A percentile compares a stretch with the other conserved stretches of the same genome.
Conservation (phyloP, 805 yeast genomes). For the Ogataea angusta region DNA sequence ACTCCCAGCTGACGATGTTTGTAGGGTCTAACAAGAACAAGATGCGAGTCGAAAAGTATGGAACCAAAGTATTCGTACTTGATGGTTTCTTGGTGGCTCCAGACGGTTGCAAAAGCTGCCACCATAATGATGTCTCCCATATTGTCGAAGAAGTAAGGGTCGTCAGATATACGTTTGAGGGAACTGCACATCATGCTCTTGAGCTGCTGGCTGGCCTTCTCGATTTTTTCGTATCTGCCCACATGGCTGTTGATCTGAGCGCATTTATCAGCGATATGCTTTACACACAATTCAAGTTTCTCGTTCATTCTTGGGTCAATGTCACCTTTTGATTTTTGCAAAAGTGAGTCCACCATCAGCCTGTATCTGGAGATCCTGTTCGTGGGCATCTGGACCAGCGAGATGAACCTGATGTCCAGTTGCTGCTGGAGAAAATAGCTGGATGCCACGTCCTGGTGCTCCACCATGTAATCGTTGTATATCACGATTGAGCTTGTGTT, state of each 20-base stretch:
- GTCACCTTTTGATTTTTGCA: constrained; percentile 29
- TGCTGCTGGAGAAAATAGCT: constrained; percentile 37
- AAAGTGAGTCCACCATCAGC: constrained; percentile 44
- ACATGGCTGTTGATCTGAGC: constrained; percentile 24
- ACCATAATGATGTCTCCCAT: constrained; percentile 44
- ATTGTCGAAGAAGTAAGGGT: constrained; percentile 39
- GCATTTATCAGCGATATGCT: constrained; percentile 20
- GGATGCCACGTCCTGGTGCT: constrained; percentile 18
- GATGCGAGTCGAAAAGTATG: constrained; percentile 49
- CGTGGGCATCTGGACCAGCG: constrained; percentile 54
- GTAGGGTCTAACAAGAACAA: constrained; percentile 36
- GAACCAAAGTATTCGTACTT: constrained; percentile 31
- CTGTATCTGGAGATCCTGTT: constrained; percentile 48
- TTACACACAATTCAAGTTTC: constrained; percentile 28
- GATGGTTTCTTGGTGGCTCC: constrained; percentile 32
- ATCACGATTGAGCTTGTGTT: constrained; percentile 21
- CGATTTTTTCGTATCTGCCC: constrained; percentile 18
- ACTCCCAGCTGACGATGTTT: constrained; percentile 32
- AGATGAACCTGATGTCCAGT: constrained; percentile 50
- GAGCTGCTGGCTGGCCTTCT: constrained; percentile 15
- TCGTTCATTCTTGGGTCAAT: constrained; percentile 21
- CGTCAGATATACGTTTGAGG: constrained; percentile 9
- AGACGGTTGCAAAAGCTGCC: constrained; percentile 42
- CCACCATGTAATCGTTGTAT: constrained; percentile 28
- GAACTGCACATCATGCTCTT: constrained; percentile 15